These are phyloP conservation scores for Apostasia shenzhenica DNA, from an alignment of 106 monocot species.

Conservation along the genomic window DNA sequence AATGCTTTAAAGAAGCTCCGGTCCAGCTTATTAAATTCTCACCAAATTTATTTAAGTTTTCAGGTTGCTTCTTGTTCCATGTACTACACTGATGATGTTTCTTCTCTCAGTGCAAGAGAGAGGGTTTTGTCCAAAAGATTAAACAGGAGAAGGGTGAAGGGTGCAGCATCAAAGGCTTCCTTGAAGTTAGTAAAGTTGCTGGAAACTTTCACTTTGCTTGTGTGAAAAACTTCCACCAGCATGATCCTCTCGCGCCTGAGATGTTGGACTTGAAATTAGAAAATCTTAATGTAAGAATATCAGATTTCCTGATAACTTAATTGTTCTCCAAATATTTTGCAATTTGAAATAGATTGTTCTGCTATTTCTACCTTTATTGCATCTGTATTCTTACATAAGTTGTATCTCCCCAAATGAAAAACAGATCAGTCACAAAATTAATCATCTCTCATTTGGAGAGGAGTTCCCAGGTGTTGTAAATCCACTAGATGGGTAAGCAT, in stretches of 20 bases:
- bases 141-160: conserved; percentile 98
- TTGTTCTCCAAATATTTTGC: not conserved
- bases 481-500: conserved; percentile 28
- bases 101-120: conserved; percentile 58
- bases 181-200: conserved; percentile 98
- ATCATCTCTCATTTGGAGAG: conserved; percentile 89
- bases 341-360: no score
- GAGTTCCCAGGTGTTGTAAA: conserved; percentile 95
- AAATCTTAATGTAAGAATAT: conserved; percentile 54
- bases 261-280: conserved; percentile 59
- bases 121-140: conserved; percentile 80
- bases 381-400: not conserved
- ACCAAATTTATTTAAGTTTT: no score
- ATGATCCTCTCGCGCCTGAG: conserved; percentile 50
- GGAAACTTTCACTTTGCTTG: conserved; percentile 98
- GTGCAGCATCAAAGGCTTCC: conserved; percentile 88
- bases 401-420: conserved; percentile 7
- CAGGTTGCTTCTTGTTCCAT: no score
- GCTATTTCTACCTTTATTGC: not conserved
- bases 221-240: conserved; percentile 80
- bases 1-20: no score
- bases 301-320: not conserved
- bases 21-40: no score
- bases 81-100: not conserved
- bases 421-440: conserved; percentile 97